Conservation (phyloP, 345 rosid species). For the rapeseed (Brassica napus) region DNA sequence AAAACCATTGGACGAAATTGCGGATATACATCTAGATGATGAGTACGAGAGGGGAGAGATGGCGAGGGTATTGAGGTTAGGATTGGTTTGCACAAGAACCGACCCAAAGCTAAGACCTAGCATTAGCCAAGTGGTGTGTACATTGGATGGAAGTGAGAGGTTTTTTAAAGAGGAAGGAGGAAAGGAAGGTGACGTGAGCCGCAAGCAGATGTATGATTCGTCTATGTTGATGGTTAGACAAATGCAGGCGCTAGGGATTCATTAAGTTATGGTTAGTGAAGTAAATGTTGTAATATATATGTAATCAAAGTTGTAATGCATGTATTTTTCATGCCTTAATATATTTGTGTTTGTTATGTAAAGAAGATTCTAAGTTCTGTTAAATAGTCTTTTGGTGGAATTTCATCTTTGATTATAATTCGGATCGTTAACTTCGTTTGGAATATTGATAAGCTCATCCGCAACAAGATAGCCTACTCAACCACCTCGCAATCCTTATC, state of each 20-base stretch:
- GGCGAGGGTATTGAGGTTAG: constrained; percentile 60
- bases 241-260: constrained; percentile 88
- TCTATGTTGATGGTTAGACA: constrained; percentile 67
- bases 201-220: constrained; percentile 59
- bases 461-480: not conserved
- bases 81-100: constrained; percentile 78
- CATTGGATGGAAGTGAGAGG: constrained; percentile 78
- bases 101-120: constrained; percentile 70
- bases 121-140: constrained; percentile 80
- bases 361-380: not conserved
- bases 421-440: not conserved
- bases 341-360: not conserved
- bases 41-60: constrained; percentile 54
- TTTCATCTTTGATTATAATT: not conserved
- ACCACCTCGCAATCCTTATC: not conserved
- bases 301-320: not conserved
- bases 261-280: constrained; percentile 39
- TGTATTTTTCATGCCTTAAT: not conserved
- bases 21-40: constrained; percentile 53
- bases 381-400: not conserved
- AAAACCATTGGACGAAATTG: constrained; percentile 56
- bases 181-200: constrained; percentile 59
- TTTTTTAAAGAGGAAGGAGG: constrained; percentile 41
- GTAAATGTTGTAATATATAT: constrained; percentile 6
- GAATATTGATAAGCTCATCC: not conserved